These are phyloP conservation scores for Calonectria henricotiae DNA, from an alignment of 2,329 filamentous ascomycete genomes.

Conservation along the genomic window DNA sequence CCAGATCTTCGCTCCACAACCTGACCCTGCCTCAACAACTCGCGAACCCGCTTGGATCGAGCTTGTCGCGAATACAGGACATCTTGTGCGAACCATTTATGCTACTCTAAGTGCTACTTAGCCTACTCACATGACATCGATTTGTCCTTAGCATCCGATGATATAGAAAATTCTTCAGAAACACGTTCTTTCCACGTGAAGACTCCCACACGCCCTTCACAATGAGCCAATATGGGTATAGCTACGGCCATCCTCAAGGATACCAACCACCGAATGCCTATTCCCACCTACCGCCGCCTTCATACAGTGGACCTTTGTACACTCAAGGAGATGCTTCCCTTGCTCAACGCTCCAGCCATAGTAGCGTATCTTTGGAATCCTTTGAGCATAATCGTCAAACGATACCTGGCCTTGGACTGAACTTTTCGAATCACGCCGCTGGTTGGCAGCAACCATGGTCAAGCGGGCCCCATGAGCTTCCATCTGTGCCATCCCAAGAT, in stretches of 20 bases:
- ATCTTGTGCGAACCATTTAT: conserved; percentile 6
- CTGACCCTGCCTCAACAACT: not conserved
- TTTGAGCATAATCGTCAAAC: conserved; percentile 52
- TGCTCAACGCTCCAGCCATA: conserved; percentile 31
- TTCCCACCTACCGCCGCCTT: conserved; percentile 40
- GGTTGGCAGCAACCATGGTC: conserved; percentile 42
- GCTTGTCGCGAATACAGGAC: not conserved
- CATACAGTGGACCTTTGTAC: conserved; percentile 37
- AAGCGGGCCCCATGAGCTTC: conserved; percentile 30
- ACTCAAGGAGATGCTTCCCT: conserved; percentile 32
- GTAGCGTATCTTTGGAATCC: conserved; percentile 37
- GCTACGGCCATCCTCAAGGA: conserved; percentile 48
- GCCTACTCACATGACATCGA: not conserved
- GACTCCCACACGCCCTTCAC: conserved; percentile 24
- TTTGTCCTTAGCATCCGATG: not conserved
- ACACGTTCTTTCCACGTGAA: conserved; percentile 16
- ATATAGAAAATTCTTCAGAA: conserved; percentile 5
- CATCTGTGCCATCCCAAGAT: conserved; percentile 9
- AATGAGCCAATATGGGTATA: conserved; percentile 55
- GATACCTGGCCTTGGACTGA: conserved; percentile 58
- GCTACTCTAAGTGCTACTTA: not conserved
- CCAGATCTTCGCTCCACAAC: not conserved
- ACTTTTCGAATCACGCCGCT: conserved; percentile 44
- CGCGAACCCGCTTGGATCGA: not conserved
- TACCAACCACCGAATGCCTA: conserved; percentile 48